Base-by-base conservation (phyloP, 108 stramenopile genomes). In the Discostella stelligeroides region DNA sequence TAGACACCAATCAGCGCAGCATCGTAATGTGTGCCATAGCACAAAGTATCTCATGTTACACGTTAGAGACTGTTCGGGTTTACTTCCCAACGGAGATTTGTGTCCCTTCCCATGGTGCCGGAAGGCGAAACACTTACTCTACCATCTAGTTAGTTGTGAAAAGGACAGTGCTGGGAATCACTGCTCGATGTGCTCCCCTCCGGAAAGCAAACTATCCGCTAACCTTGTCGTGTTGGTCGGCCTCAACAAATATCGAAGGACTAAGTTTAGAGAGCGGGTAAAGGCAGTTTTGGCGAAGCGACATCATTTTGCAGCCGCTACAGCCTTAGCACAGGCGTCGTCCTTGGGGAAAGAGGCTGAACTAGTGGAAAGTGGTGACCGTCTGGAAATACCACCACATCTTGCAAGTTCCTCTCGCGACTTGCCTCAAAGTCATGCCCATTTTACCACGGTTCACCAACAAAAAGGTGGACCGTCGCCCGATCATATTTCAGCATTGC, bases 71-170 rank as follows among this genome's bases (percentile, higher is more conserved):
- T 97, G 96, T 76, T 81, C 87, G 8, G 95, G 95, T 39, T 83
- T 86, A 46, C 83, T 86, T 37, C 80, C 87, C 23, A 83, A 88
- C 24, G 85, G 81, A 56, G 89, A 93, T 66, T 73, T 88, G n/a
- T 97, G 96, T 67, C 92, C 91, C n/a, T 95, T 94, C 70, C 90
- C 91, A 23, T 97, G 96, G 96, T 97, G 96, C 74, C 84, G 91
- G 6, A 91, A 93, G 66, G 82, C 86, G 34, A 95, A 95, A 60
- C 87, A 94, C 70, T 71, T 97, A n/a, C 76, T 97, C 6, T 88
- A 81, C 58, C 96, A 95, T 71, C 75, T 97, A 37, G 87, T 94
- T 30, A 67, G 88, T 12, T 95, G 96, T 70, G 50, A 70, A 13
- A 49, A 86, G 7, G 68, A 53, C 30, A 53, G 25, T 14, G 39